Base-by-base conservation (phyloP, 495 filamentous ascomycete genomes). In the Xylaria flabelliformis region DNA sequence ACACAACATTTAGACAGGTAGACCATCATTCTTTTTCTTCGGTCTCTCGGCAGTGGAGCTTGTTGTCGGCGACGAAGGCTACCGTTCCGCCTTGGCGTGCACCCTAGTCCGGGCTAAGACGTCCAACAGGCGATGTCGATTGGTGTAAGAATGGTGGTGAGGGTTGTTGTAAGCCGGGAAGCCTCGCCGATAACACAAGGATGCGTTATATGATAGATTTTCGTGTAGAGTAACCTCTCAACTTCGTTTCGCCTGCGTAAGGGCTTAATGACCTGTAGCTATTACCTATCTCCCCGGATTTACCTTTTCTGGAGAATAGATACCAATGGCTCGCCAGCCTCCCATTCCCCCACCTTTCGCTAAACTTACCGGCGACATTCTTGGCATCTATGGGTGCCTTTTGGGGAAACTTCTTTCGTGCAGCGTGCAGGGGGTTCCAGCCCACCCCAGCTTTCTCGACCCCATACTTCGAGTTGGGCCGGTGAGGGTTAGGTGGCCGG, bases 1-100 rank as follows among this genome's bases (percentile, higher is more conserved):
- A 17, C 26, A 64, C 41, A 32, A 32, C 62, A 39, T 51, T 13
- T 10, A n/a, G n/a, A 50, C 4, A 26, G 17, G n/a, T n/a, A 3
- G n/a, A 51, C 19, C 19, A 2, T 65, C 42, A 24, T 46, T 5
- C 21, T 50, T 41, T 8, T 32, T 9, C 34, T 8, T n/a, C n/a
- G 3, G 59, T 42, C 63, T 41, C 36, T 74, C 69, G 58, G 72
- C 32, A 36, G 53, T 62, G 70, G 72, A 51, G 64, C 21, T 72
- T 64, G 29, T 74, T 24, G 36, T 75, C 76, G 77, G 75, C 74
- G 51, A 73, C 17, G 26, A 59, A 36, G 72, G 48, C 72, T 58
- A 72, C 42, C 26, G 50, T 64, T 77, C 77, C 77, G 77, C 72
- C 77, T 79, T 79, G 77, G 77, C 77, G 50, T 6, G 17, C 58